These are phyloP conservation scores for Yarrowia osloensis DNA, from an alignment of 805 yeast species.

Conservation along the genomic window DNA sequence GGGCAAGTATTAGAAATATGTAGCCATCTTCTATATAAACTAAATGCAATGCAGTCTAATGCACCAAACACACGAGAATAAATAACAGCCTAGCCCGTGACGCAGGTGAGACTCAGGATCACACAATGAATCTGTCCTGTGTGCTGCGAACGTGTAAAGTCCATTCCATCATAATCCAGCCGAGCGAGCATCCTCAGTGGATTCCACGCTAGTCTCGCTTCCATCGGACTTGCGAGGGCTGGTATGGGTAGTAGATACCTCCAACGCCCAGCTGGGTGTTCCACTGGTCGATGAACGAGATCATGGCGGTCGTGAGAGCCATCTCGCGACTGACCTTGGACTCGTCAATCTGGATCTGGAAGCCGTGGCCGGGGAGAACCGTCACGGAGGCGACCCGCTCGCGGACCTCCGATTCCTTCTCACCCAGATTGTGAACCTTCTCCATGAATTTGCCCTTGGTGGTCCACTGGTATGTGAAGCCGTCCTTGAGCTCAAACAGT, in stretches of 20 bases:
- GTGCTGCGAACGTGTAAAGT: constrained; percentile 19
- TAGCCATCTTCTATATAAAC: constrained; percentile 29
- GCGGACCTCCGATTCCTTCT: constrained; percentile 63
- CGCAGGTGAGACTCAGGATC: constrained; percentile 30
- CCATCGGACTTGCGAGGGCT: constrained; percentile 55
- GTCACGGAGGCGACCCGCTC: constrained; percentile 62
- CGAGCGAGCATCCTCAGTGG: neutral
- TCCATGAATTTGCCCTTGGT: constrained; percentile 59
- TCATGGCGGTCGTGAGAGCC: constrained; percentile 61
- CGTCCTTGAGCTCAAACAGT: constrained; percentile 61
- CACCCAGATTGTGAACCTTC: constrained; percentile 59
- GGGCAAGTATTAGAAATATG: constrained; percentile 18
- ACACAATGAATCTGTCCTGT: constrained; percentile 16
- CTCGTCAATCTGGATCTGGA: constrained; percentile 57
- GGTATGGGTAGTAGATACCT: constrained; percentile 62
- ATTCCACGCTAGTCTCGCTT: constrained; percentile 49
- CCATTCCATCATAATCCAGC: constrained; percentile 1
- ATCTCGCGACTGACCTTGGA: constrained; percentile 57
- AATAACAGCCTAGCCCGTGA: constrained; percentile 25
- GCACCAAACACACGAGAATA: constrained; percentile 30
- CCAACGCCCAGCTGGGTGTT: constrained; percentile 61
- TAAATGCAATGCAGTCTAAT: constrained; percentile 28
- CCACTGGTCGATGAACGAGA: constrained; percentile 68
- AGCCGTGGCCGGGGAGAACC: constrained; percentile 57
- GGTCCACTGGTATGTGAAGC: constrained; percentile 66